Conservation (phyloP, 805 yeast genomes). For the Ogataea haglerorum region DNA sequence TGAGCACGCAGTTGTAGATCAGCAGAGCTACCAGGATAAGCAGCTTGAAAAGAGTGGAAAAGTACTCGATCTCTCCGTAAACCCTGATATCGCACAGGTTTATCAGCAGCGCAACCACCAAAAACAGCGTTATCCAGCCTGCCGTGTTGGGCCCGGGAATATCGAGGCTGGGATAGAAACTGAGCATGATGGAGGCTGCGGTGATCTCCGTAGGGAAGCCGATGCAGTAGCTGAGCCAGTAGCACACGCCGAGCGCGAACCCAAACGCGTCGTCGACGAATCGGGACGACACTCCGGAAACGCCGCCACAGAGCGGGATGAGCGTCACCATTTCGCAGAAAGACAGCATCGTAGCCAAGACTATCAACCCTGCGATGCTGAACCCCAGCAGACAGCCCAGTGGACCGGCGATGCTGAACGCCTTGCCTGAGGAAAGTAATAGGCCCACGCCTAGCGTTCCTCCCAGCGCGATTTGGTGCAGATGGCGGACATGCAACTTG, state of each 20-base stretch:
- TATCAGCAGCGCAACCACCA: slow-evolving; percentile 42
- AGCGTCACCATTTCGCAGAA: slow-evolving; percentile 81
- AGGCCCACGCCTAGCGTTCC: slow-evolving; percentile 80
- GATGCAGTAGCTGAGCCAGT: slow-evolving; percentile 68
- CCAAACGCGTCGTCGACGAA: slow-evolving; percentile 79
- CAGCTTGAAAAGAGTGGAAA: slow-evolving; percentile 57
- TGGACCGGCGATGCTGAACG: slow-evolving; percentile 72
- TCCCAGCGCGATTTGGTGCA: slow-evolving; percentile 76
- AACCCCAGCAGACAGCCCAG: slow-evolving; percentile 71
- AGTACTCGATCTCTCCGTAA: slow-evolving; percentile 72
- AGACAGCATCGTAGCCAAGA: slow-evolving; percentile 64
- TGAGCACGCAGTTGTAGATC: slow-evolving; percentile 61
- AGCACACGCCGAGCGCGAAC: slow-evolving; percentile 68
- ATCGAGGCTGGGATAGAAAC: slow-evolving; percentile 58
- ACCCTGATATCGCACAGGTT: slow-evolving; percentile 68
- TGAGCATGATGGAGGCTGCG: slow-evolving; percentile 73
- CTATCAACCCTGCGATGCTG: slow-evolving; percentile 59
- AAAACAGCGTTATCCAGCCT: slow-evolving; percentile 64
- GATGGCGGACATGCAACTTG: slow-evolving; percentile 59
- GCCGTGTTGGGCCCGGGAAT: slow-evolving; percentile 53
- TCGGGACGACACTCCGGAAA: slow-evolving; percentile 68
- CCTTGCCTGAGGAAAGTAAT: slow-evolving; percentile 66
- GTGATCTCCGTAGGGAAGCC: slow-evolving; percentile 79
- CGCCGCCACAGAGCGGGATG: slow-evolving; percentile 76
- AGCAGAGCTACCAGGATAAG: slow-evolving; percentile 50